These are phyloP conservation scores for Porodaedalea pini DNA, from an alignment of 1,284 basidiomycete genomes.

Conservation along the genomic window DNA sequence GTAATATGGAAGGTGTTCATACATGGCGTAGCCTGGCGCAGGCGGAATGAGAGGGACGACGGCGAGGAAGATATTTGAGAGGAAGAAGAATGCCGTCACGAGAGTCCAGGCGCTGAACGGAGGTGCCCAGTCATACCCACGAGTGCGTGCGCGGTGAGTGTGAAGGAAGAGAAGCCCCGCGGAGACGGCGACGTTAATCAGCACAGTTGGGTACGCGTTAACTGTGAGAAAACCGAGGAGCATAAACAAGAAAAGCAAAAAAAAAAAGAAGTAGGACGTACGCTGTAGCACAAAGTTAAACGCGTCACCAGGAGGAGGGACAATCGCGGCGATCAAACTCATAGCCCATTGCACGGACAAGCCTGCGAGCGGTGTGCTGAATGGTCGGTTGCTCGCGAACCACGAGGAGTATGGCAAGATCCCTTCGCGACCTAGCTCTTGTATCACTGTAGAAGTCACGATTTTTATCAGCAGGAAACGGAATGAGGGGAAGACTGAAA, in stretches of 20 bases:
- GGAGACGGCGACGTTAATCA: conserved; percentile 59
- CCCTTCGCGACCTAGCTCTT: conserved; percentile 67
- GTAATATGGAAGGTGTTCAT: conserved; percentile 61
- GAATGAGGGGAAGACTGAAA: not conserved
- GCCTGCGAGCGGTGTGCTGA: conserved; percentile 55
- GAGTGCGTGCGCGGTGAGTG: conserved; percentile 30
- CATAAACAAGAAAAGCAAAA: not conserved
- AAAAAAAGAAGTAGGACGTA: not conserved
- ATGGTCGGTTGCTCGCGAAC: conserved; percentile 64
- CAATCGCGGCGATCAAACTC: conserved; percentile 46
- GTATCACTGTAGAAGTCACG: conserved; percentile 53
- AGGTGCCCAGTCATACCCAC: conserved; percentile 52
- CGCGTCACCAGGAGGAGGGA: conserved; percentile 61
- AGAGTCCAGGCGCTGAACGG: conserved; percentile 54
- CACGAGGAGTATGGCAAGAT: conserved; percentile 57
- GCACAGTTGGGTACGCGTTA: conserved; percentile 47
- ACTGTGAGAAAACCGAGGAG: too few relatives aligned
- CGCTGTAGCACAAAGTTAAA: conserved; percentile 44
- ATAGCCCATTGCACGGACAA: conserved; percentile 53
- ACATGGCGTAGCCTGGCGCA: conserved; percentile 42
- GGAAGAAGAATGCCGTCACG: conserved; percentile 50
- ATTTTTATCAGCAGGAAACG: not conserved
- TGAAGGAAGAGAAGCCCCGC: conserved; percentile 58
- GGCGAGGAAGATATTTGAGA: conserved; percentile 63
- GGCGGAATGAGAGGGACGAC: conserved; percentile 62